These are phyloP conservation scores for Alternaria metachromatica DNA, from an alignment of 2,329 filamentous ascomycete genomes.

Conservation along the genomic window DNA sequence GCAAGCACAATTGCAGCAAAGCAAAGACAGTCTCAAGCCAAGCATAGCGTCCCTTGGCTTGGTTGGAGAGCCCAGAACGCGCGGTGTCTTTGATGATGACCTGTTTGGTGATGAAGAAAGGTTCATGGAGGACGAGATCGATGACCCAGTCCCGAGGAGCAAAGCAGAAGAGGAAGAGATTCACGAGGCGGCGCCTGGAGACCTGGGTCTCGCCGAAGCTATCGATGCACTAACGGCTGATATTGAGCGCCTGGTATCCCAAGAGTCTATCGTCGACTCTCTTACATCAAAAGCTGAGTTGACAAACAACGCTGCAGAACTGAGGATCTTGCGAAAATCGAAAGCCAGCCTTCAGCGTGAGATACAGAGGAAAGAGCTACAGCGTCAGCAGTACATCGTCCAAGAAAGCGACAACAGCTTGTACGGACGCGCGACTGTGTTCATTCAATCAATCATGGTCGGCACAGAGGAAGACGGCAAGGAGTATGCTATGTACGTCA, in stretches of 20 bases:
- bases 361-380: conserved; percentile 90
- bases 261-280: conserved; percentile 90
- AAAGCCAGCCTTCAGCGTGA: conserved; percentile 92
- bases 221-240: conserved; percentile 87
- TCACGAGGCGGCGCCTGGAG: conserved; percentile 91
- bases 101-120: conserved; percentile 90
- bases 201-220: conserved; percentile 90
- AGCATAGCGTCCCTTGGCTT: conserved; percentile 91
- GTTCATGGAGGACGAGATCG: conserved; percentile 83
- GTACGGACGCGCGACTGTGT: conserved; percentile 87
- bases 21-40: conserved; percentile 67
- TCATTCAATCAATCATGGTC: conserved; percentile 91
- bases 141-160: conserved; percentile 68
- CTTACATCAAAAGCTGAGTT: conserved; percentile 92
- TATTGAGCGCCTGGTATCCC: conserved; percentile 85
- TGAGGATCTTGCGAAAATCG: conserved; percentile 90
- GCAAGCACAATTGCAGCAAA: conserved; percentile 31
- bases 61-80: conserved; percentile 83
- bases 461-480: conserved; percentile 90
- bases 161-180: conserved; percentile 80
- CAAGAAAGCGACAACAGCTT: conserved; percentile 98
- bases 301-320: conserved; percentile 93
- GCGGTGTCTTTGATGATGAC: conserved; percentile 92
- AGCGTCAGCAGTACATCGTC: conserved; percentile 94
- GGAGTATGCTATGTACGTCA: conserved; percentile 90